These are phyloP conservation scores for Aspergillus ruber DNA, from an alignment of 2,329 filamentous ascomycete genomes.

Conservation along the genomic window DNA sequence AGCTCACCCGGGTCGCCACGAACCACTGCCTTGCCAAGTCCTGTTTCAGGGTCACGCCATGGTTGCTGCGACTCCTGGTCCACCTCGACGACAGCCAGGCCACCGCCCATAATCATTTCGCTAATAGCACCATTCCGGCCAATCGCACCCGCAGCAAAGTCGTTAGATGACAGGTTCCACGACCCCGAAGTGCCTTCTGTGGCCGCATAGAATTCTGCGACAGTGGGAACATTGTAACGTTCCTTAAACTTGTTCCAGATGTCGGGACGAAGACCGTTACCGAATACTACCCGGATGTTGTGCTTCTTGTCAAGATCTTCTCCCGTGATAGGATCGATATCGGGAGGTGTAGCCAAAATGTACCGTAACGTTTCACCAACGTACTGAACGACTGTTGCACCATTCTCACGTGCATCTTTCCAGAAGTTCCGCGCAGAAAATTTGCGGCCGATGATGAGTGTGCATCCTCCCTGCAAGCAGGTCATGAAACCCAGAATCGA, in stretches of 20 bases:
- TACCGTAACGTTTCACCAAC: constrained; percentile 85
- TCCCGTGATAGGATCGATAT: constrained; percentile 57
- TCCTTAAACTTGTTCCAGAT: constrained; percentile 79
- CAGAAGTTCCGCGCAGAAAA: constrained; percentile 76
- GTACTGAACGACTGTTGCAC: constrained; percentile 75
- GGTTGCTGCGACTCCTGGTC: constrained; percentile 67
- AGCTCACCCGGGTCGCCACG: constrained; percentile 67
- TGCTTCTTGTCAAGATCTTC: constrained; percentile 67
- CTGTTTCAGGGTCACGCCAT: constrained; percentile 60
- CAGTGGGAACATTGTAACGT: constrained; percentile 66
- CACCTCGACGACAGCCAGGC: constrained; percentile 58
- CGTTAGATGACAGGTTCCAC: constrained; percentile 69
- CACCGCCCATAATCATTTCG: constrained; percentile 46
- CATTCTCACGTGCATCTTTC: constrained; percentile 62
- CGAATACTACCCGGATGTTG: constrained; percentile 67
- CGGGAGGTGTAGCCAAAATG: constrained; percentile 60
- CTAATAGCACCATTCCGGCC: constrained; percentile 64
- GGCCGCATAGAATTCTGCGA: constrained; percentile 75
- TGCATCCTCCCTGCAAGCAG: constrained; percentile 55
- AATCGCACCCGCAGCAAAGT: constrained; percentile 68
- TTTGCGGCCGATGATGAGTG: constrained; percentile 66
- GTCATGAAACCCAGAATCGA: constrained; percentile 61
- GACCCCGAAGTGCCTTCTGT: constrained; percentile 65
- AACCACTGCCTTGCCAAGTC: constrained; percentile 57
- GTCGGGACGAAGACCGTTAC: constrained; percentile 79